Base-by-base conservation (phyloP, 139 green algal species). In the Desmodesmus armatus region DNA sequence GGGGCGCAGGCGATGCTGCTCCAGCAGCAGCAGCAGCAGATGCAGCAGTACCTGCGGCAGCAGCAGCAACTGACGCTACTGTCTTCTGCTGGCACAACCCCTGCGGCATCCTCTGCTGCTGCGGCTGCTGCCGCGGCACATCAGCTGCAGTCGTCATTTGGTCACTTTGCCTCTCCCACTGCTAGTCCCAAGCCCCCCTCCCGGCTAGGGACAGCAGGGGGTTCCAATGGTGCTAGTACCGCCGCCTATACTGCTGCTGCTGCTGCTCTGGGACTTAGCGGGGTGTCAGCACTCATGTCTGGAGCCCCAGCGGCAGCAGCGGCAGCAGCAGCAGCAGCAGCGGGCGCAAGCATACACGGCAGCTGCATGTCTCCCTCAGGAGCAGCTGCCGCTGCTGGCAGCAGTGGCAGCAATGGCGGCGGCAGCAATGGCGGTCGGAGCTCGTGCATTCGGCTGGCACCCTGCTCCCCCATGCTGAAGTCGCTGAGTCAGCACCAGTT, bases 41-140 rank as follows among this genome's bases (percentile, higher is more conserved):
- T 33, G 75, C 75, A 82, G 75, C 75, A 82, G 75, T 53, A 43
- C 15, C 25, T 82, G 75, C 75, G 71, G 75, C 75, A 82, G 1
- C 75, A 82, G 75, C 75, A 82, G 75, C 75, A 82, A 47, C 70
- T 62, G 43, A 40, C 60, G 70, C 70, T 62, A 19, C 7, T 62
- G 23, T 27, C 27, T 25, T 1, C 19, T 15, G n/a, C 17, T 37
- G 70, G 40, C 19, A 17, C 29, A 15, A 47, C 72, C 43, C 44
- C 19, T 29, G 44, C 33, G 23, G 37, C 35, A 41, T 13, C 9
- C 2, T 51, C 53, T 3, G 21, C 75, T 39, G 75, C 75, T 40
- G 53, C 73, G 29, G 73, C 73, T 47, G 75, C 75, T 37, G 75
- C 73, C 43, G 44, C 73, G 67, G 73, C 53, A 2, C 35, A 21